A percentile compares a stretch with the other conserved stretches of the same genome.
Conservation (phyloP, 2,329 filamentous ascomycete genomes). For the Cadophora luteo-olivacea region DNA sequence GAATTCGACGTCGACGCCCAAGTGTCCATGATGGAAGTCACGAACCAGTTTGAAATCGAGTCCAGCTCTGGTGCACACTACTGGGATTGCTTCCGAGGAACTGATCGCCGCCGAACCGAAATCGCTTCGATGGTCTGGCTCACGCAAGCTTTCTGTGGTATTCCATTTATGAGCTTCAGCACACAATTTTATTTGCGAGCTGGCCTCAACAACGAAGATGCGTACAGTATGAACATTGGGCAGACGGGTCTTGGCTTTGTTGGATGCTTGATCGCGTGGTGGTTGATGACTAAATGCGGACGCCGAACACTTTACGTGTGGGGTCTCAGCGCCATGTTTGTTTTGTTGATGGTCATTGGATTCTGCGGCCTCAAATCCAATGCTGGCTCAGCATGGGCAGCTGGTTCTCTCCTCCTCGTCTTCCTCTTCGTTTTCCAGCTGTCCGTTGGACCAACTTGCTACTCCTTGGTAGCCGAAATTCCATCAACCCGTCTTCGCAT, state of each 20-base stretch:
- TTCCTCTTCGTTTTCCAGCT: conserved; percentile 15
- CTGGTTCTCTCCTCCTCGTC: neutral
- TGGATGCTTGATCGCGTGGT: conserved; percentile 13
- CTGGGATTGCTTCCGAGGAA: conserved; percentile 15
- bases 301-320: conserved; percentile 11
- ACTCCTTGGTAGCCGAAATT: conserved; percentile 9
- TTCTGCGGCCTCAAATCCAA: conserved; percentile 12
- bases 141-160: conserved; percentile 9
- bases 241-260: conserved; percentile 8
- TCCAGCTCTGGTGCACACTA: conserved; percentile 12
- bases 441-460: conserved; percentile 7
- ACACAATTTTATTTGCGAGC: conserved; percentile 14
- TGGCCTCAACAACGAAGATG: neutral
- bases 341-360: conserved; percentile 12
- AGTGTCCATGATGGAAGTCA: conserved; percentile 12
- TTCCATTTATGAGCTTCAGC: conserved; percentile 12
- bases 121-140: conserved; percentile 12
- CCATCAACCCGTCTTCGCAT: conserved; percentile 7
- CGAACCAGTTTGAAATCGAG: conserved; percentile 11
- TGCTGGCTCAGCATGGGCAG: conserved; percentile 1
- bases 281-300: conserved; percentile 13
- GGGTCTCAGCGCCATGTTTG: conserved; percentile 10
- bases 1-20: conserved; percentile 10
- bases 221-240: conserved; percentile 3
- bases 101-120: neutral